Percentiles rank a stretch among this genome's conserved stretches.
Evolutionary conservation across 2,329 filamentous ascomycete species (phyloP).

Genomic region (Orbilia oligospora): DNA sequence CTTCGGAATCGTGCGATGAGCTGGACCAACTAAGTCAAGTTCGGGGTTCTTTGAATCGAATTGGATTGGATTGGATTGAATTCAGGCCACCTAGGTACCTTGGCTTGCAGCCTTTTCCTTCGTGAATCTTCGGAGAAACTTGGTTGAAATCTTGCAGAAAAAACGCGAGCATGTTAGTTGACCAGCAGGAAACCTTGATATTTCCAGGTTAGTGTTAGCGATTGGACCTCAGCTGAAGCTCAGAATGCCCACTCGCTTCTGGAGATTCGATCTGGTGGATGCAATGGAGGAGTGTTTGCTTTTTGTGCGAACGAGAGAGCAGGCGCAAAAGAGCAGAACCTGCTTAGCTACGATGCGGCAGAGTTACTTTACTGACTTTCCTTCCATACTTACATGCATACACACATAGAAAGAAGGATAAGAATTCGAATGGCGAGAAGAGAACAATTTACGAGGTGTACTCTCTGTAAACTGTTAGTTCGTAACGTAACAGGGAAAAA

Average conservation of each 20-base stretch:
- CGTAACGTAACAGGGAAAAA: conserved; percentile 36
- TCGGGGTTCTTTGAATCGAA: neutral
- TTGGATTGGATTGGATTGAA: too few species aligned
- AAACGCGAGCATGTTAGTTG: too few species aligned
- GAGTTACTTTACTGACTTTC: conserved; percentile 17
- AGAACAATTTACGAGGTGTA: conserved; percentile 32
- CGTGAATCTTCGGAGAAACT: conserved; percentile 52
- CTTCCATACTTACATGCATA: too few species aligned
- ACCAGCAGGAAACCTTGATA: conserved; percentile 10
- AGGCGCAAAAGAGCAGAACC: conserved; percentile 20
- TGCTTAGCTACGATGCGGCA: conserved; percentile 53
- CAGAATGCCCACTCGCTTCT: conserved; percentile 46
- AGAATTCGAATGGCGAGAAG: conserved; percentile 35
- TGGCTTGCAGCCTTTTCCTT: conserved; percentile 30
- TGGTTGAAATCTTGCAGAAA: conserved; percentile 43
- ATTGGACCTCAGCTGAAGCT: conserved; percentile 57
- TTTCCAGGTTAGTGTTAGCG: conserved; percentile 38
- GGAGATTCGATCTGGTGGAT: conserved; percentile 47
- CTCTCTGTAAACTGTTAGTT: conserved; percentile 18
- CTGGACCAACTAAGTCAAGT: conserved; percentile 25
- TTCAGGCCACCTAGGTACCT: conserved; percentile 30
- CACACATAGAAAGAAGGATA: conserved; percentile 12
- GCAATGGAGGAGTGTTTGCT: conserved; percentile 31
- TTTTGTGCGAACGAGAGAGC: conserved; percentile 36
- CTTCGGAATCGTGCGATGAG: conserved; percentile 59